A percentile compares a stretch with the other conserved stretches of the same genome.
phyloP scores from a whole-genome alignment of 352 stramenopile species.

The Phytophthora palmivora region DNA sequence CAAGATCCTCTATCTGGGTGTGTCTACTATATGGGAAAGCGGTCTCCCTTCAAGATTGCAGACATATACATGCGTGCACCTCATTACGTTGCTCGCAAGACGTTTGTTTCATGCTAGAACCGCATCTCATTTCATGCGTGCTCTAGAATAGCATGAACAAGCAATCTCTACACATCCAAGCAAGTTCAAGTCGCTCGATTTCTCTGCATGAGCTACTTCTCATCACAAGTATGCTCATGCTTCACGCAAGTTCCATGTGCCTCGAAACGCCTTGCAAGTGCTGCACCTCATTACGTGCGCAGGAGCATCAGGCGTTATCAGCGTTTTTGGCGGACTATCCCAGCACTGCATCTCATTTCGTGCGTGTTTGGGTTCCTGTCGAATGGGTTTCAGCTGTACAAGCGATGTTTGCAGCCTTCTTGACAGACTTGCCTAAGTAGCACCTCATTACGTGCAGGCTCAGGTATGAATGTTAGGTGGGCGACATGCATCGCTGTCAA shows the following conservation, averaged over 20 bases:
- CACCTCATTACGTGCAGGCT: constrained; percentile 34
- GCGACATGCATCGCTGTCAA: constrained; percentile 11
- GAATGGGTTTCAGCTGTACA: constrained; percentile 6
- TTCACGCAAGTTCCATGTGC: not conserved
- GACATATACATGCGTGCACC: constrained; percentile 6
- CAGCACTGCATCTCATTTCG: constrained; percentile 30
- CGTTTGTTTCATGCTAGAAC: not conserved
- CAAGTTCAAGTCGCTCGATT: constrained; percentile 15
- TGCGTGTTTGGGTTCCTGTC: constrained; percentile 2
- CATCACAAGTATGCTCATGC: constrained; percentile 14
- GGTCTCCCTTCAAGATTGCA: constrained; percentile 16
- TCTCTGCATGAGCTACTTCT: not conserved
- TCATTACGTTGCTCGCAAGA: constrained; percentile 24
- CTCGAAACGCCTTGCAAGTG: not conserved
- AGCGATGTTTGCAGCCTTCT: constrained; percentile 1
- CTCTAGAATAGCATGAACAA: no score
- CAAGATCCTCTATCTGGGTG: constrained; percentile 15
- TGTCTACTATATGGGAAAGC: constrained; percentile 2
- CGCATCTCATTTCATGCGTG: constrained; percentile 32
- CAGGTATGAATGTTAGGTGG: not conserved
- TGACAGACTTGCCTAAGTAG: constrained; percentile 9
- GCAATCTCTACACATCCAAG: no score
- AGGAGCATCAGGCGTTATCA: not conserved
- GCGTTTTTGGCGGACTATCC: constrained; percentile 5
- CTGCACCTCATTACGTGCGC: constrained; percentile 36